A percentile compares a stretch with the other conserved stretches of the same genome.
These are phyloP conservation scores for Russula compacta DNA, from an alignment of 768 basidiomycete species.

Conservation along the genomic window DNA sequence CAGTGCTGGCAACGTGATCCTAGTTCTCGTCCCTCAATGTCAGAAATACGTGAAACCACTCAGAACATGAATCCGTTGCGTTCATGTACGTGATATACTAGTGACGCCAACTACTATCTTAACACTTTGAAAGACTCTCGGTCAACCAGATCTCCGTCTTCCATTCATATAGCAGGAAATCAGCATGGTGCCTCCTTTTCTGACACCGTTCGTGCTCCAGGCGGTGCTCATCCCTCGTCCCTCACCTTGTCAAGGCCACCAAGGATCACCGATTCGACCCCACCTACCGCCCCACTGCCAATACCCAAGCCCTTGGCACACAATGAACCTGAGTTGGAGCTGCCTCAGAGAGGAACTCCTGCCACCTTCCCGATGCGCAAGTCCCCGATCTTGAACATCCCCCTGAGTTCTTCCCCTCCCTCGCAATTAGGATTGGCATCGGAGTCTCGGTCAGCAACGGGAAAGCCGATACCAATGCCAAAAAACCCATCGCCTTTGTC, in stretches of 20 bases:
- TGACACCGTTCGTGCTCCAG: background rate
- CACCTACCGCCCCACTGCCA: background rate
- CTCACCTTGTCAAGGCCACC: background rate
- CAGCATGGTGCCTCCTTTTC: background rate
- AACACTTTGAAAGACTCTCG: background rate
- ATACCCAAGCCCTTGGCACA: background rate
- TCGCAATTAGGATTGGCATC: background rate
- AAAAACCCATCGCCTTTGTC: background rate
- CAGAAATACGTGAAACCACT: conserved; percentile 24
- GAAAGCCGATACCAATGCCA: conserved; percentile 1
- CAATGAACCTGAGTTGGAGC: background rate
- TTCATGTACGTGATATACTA: background rate
- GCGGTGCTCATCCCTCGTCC: background rate
- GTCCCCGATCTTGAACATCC: background rate
- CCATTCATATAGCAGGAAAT: background rate
- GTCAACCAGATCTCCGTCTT: background rate
- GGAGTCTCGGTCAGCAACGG: background rate
- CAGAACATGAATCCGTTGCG: conserved; percentile 8
- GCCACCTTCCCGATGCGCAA: background rate
- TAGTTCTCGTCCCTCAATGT: conserved; percentile 32
- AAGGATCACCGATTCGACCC: background rate
- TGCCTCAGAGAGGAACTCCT: background rate
- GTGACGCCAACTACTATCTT: background rate
- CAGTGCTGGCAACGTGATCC: conserved; percentile 38
- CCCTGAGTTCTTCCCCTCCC: conserved; percentile 15